A percentile compares a stretch with the other conserved stretches of the same genome.
Evolutionary conservation across 192 early-diverging fungal species (phyloP).

Genomic region (Coemansia sp.): DNA sequence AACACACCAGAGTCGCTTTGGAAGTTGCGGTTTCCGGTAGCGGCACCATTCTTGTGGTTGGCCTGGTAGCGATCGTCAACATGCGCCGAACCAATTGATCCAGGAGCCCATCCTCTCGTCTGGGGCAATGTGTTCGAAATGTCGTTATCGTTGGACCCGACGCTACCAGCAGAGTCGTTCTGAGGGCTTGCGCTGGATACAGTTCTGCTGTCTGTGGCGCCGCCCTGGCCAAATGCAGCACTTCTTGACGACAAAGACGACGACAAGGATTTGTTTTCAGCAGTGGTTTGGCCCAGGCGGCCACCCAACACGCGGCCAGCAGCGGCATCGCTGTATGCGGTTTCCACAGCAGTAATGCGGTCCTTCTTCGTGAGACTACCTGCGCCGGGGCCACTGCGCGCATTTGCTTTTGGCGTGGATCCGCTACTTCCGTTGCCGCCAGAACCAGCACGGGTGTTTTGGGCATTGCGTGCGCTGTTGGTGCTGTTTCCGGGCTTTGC

Average conservation of each 20-base stretch:
- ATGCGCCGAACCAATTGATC: slow-evolving; percentile 13
- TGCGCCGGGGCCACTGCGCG: slow-evolving; percentile 11
- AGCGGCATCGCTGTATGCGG: slow-evolving; percentile 27
- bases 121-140: slow-evolving; percentile 2
- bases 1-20: slow-evolving; percentile 13
- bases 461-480: slow-evolving; percentile 8
- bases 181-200: slow-evolving; percentile 18
- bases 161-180: slow-evolving; percentile 10
- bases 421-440: neutral
- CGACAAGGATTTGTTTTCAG: slow-evolving; percentile 6
- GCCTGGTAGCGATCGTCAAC: slow-evolving; percentile 10
- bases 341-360: slow-evolving; percentile 4
- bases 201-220: slow-evolving; percentile 2
- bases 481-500: neutral
- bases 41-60: neutral
- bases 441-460: slow-evolving; percentile 7
- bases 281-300: neutral
- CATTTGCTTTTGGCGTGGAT: neutral
- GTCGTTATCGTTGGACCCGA: slow-evolving; percentile 18
- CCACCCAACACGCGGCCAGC: slow-evolving; percentile 5
- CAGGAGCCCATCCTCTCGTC: slow-evolving; percentile 18
- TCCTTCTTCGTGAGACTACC: slow-evolving; percentile 21
- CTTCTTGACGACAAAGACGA: neutral
- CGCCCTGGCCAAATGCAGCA: neutral
- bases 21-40: neutral